Base-by-base conservation (phyloP, 352 stramenopile species). In the Elongisporangium undulatum region DNA sequence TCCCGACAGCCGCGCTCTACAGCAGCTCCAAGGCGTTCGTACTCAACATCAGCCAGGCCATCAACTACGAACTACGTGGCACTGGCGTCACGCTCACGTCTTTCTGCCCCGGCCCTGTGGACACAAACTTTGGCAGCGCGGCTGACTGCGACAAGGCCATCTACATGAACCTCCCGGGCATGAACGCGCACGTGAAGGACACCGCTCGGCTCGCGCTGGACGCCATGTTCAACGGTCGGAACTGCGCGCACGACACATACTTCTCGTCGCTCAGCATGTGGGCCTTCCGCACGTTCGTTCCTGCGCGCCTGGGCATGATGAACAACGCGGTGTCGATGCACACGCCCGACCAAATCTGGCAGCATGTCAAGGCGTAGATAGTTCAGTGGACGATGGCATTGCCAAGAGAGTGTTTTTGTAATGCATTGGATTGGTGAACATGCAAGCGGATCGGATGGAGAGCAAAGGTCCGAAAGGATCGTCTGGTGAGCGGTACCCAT, bases 61-160 rank as follows among this genome's bases (percentile, higher is more conserved):
- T 94, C 29, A 79, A 84, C 55, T 89, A 90, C 61, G 87, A 95
- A 57, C 57, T 92, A 50, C 75, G 82, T 21, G 62, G 66, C 49
- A 79, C 72, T 2, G 72, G 76, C 6, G 79, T 94, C 52, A 79
- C 72, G 3, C 69, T 92, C 48, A 96, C 85, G 17, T 84, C 72
- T 61, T 82, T 91, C 52, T 71, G 71, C 49, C 74, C 80, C 0
- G 87, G 83, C 0, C 64, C 82, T 7, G 63, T 89, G 51, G 69
- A 86, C 45, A 88, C 84, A 10, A 89, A 93, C 54, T 82, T 93
- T 48, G 71, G 76, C 49, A 68, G 62, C 23, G 69, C 72, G 3
- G 68, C 71, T 2, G 61, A 68, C 8, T 73, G 55, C 48, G 69
- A 82, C 49, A 62, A 77, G 16, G 63, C 68, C 21, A 74, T 92